A percentile compares a stretch with the other conserved stretches of the same genome.
phyloP scores from a whole-genome alignment of 257 asterid species.

The Marsdenia floribunda region DNA sequence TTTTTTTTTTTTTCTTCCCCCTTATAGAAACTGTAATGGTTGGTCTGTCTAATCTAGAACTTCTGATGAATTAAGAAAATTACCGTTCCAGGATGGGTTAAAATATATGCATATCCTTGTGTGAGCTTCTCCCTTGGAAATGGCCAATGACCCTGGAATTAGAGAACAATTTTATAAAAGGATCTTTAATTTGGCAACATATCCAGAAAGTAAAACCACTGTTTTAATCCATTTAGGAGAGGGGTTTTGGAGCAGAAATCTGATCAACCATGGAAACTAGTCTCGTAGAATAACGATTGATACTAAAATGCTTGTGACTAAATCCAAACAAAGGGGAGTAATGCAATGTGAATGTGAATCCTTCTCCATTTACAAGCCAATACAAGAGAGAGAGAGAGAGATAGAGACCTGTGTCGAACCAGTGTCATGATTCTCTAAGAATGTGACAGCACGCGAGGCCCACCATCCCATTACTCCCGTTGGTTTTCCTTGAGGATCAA shows the following conservation, averaged over 20 bases:
- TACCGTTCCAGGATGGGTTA: conserved; percentile 60
- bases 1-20: not conserved
- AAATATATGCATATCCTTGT: conserved; percentile 55
- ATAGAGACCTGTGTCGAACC: conserved; percentile 53
- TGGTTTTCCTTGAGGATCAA: conserved; percentile 58
- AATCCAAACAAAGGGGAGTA: not conserved
- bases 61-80: conserved; percentile 13
- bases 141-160: conserved; percentile 60
- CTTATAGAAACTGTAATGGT: not conserved
- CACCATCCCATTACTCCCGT: conserved; percentile 70
- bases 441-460: conserved; percentile 63
- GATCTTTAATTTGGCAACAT: not conserved
- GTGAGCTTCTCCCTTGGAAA: conserved; percentile 50
- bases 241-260: not conserved
- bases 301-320: too few species aligned
- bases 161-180: conserved; percentile 1
- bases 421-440: conserved; percentile 61
- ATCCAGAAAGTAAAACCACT: not conserved
- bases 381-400: conserved; percentile 7
- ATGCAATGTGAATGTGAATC: not conserved
- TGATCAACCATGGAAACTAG: not conserved
- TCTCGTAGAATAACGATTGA: not conserved
- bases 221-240: not conserved
- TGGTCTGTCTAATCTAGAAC: not conserved
- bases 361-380: not conserved